Evolutionary conservation across 2,329 filamentous ascomycete genomes (phyloP), one percentile per base, ranked within the genome.

Genomic region (Aspergillus flavus): DNA sequence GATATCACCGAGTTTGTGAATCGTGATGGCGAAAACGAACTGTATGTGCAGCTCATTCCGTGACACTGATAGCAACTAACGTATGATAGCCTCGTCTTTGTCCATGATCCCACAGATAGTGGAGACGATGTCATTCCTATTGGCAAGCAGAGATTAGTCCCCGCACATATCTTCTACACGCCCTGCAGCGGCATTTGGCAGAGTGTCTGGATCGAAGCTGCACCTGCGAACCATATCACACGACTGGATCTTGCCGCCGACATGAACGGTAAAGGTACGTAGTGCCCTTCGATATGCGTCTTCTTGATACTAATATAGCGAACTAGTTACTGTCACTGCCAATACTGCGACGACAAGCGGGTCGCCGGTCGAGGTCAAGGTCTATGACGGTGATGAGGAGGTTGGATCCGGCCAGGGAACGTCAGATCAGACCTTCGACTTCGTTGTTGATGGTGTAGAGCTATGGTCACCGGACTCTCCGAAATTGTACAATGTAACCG

Each of bases 131-230:
- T 88, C 14, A 88, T 89, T 48, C 89, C 89, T 0, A 83, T 90
- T 50, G 89, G 89, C 65, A 91, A 91, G 72, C 89, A 90, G 73
- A 85, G 83, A 0, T 71, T 84, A 0, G 77, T 75, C 0, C 86
- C 85, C 1, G 68, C 66, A 21, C 74, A 76, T 68, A 92, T 92
- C 64, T 92, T 90, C 74, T 92, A 92, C 73, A 87, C 87, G 0
- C 87, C 90, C 0, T 92, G 89, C 72, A 89, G 87, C 39, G 90
- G 90, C 6, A 91, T 92, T 66, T 92, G 90, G 90, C 89, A 91
- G 72, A 84, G 83, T 21, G 89, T 92, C 0, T 92, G 89, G 89
- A 78, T 92, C 2, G 87, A 90, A 72, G 81, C 85, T n/a, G 87
- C 84, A 0, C 86, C 89, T 0, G 65, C 76, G 0, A 82, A 85